Evolutionary conservation across 257 asterid species (phyloP).

Genomic region (Cordia subcordata): DNA sequence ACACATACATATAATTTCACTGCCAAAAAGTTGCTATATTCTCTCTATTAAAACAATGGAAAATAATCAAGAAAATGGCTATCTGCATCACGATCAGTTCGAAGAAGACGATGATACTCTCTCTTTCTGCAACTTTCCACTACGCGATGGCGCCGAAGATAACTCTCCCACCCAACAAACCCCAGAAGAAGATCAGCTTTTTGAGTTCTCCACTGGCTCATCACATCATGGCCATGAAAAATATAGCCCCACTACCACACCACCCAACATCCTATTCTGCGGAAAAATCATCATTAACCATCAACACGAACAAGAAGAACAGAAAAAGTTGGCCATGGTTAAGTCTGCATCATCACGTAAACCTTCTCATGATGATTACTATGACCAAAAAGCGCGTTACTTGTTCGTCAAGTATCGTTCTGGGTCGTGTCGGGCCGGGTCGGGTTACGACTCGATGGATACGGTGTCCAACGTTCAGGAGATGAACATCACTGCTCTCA

Average conservation of each 20-base stretch:
- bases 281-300: constrained; percentile 33
- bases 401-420: constrained; percentile 1
- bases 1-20: neutral
- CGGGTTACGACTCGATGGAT: constrained; percentile 2
- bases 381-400: constrained; percentile 3
- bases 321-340: constrained; percentile 1
- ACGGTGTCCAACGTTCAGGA: constrained; percentile 28
- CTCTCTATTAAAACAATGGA: constrained; percentile 5
- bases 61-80: constrained; percentile 9
- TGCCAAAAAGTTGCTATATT: too few relatives aligned
- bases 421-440: neutral
- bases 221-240: neutral
- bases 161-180: constrained; percentile 7
- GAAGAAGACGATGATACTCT: constrained; percentile 25
- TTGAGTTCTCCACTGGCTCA: constrained; percentile 23
- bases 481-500: constrained; percentile 52
- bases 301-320: neutral
- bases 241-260: constrained; percentile 6
- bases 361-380: too few relatives aligned
- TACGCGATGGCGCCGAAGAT: neutral
- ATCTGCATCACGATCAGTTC: neutral
- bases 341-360: too few relatives aligned
- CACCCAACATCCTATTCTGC: constrained; percentile 26
- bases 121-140: constrained; percentile 40
- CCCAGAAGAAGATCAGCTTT: constrained; percentile 21